Conservation (phyloP, 78 protist species). For the Dictyostelium brefeldianum region DNA sequence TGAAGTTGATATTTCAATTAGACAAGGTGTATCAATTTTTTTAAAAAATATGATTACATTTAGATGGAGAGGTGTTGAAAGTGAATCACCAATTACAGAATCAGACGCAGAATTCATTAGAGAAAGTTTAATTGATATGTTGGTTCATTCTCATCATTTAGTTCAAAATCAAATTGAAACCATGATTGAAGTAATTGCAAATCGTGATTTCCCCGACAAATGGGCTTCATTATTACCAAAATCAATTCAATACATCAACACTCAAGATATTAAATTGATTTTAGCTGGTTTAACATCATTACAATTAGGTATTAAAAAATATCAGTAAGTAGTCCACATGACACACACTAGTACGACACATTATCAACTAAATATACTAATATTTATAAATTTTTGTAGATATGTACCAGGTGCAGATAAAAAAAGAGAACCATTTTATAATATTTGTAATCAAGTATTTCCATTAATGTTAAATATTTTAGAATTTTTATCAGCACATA, state of each 20-base stretch:
- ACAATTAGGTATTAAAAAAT: conserved; percentile 54
- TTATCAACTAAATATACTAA: not conserved
- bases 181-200: conserved; percentile 69
- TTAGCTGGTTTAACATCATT: conserved; percentile 50
- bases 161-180: conserved; percentile 45
- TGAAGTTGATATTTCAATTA: conserved; percentile 48
- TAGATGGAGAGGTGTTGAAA: conserved; percentile 25
- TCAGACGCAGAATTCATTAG: conserved; percentile 47
- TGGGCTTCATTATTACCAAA: conserved; percentile 50
- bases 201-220: conserved; percentile 62
- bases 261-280: conserved; percentile 3
- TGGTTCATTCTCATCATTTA: conserved; percentile 52
- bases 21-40: conserved; percentile 55
- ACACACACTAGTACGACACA: too few species aligned
- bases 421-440: conserved; percentile 15
- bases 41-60: conserved; percentile 53
- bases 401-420: conserved; percentile 36
- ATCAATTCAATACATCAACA: conserved; percentile 12
- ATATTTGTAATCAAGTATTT: conserved; percentile 6
- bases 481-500: not conserved
- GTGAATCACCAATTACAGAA: conserved; percentile 15
- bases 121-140: conserved; percentile 47
- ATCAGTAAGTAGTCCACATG: not conserved
- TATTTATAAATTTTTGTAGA: not conserved
- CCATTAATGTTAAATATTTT: conserved; percentile 43